phyloP scores from a whole-genome alignment of 768 basidiomycete genomes.

The Exsudoporus frostii region DNA sequence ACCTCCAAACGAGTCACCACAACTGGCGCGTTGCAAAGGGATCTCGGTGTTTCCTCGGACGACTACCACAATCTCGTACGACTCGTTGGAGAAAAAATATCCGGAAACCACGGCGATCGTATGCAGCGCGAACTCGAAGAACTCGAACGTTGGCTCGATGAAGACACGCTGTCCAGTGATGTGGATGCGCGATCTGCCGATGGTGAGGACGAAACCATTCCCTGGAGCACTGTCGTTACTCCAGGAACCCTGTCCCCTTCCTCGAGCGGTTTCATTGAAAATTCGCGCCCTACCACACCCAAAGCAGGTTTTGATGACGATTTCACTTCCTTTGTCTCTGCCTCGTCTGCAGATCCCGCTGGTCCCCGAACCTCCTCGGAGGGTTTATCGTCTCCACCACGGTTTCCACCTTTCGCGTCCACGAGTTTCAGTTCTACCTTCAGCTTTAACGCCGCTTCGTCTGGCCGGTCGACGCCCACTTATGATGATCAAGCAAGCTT shows the following conservation, averaged over 20 bases:
- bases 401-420: slow-evolving; percentile 7
- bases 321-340: slow-evolving; percentile 72
- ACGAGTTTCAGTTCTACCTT: slow-evolving; percentile 29
- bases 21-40: background rate
- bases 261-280: slow-evolving; percentile 17
- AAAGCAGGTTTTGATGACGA: slow-evolving; percentile 69
- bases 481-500: slow-evolving; percentile 17
- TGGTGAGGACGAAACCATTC: slow-evolving; percentile 26
- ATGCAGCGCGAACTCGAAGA: slow-evolving; percentile 54
- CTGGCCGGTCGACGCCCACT: slow-evolving; percentile 26
- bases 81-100: slow-evolving; percentile 18
- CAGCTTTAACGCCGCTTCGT: slow-evolving; percentile 20
- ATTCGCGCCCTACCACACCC: slow-evolving; percentile 34
- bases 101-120: slow-evolving; percentile 30
- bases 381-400: background rate
- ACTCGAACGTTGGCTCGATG: slow-evolving; percentile 61
- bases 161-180: slow-evolving; percentile 27
- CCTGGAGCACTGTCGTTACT: slow-evolving; percentile 39
- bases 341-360: slow-evolving; percentile 32
- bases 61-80: slow-evolving; percentile 22
- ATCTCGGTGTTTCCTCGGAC: slow-evolving; percentile 8
- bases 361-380: background rate
- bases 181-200: slow-evolving; percentile 16
- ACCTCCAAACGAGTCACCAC: background rate
- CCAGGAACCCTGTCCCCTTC: slow-evolving; percentile 29